Evolutionary conservation across 176 grass and related monocot genomes (phyloP), one percentile per base, ranked within the genome.

Genomic region (Eragrostis curvula): DNA sequence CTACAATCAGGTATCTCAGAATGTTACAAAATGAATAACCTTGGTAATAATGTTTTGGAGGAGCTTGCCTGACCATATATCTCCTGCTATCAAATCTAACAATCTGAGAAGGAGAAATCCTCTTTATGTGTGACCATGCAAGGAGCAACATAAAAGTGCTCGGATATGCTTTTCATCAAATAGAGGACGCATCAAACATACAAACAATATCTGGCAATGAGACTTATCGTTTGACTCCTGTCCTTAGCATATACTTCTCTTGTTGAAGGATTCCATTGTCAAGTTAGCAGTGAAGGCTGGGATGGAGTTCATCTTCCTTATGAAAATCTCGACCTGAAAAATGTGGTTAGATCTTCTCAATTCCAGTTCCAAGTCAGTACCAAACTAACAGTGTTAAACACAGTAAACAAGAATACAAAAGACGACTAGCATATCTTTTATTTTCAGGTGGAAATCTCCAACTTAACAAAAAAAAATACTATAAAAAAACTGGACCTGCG

Each of bases 191-290:
- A 51, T 41, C 70, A 47, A 65, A 65, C 39, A 55, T n/a, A 43
- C n/a, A 89, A 62, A 80, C 42, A 48, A 20, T 1, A 66, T 62
- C 46, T 16, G 72, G 49, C 32, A 42, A 57, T 77, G 69, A 78
- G 27, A 45, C 57, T 61, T 77, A 8, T n/a, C 21, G 41, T 41
- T 77, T n/a, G 50, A 55, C 24, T 72, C 28, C 40, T 50, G 36
- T 29, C 56, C 20, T 88, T 78, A 95, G 78, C 88, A 82, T 75
- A 98, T 84, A 57, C 90, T 98, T 71, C 92, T 90, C 79, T 92
- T 98, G 79, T 98, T 98, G 70, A 95, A 98, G 59, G 85, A 95
- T 81, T 98, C 96, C 45, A 98, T 89, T 39, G 96, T 98, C 76
- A 98, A 74, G 85, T 98, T 95, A 66, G 96, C 96, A 36, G 96